Conservation (phyloP, 768 basidiomycete species). For the Rhizopogon salebrosus region DNA sequence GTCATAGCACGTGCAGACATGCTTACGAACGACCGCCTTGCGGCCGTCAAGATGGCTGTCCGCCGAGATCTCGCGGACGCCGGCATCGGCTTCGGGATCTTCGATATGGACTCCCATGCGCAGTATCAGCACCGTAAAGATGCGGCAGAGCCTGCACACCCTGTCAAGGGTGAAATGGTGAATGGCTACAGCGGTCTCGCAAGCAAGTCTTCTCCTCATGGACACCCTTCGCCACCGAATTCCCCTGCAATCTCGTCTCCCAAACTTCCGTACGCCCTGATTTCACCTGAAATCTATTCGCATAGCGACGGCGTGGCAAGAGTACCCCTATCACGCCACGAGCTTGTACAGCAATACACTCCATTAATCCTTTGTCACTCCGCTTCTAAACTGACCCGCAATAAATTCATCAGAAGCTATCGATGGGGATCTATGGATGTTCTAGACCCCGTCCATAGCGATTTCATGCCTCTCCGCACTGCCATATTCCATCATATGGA, state of each 20-base stretch:
- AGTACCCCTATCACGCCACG: slow-evolving; percentile 55
- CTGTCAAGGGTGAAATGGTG: slow-evolving; percentile 45
- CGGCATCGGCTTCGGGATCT: slow-evolving; percentile 86
- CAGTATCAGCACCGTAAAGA: slow-evolving; percentile 40
- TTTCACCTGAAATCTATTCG: slow-evolving; percentile 79
- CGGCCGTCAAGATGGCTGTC: slow-evolving; percentile 74
- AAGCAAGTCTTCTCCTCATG: slow-evolving; percentile 47
- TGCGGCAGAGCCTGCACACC: slow-evolving; percentile 35
- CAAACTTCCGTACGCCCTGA: slow-evolving; percentile 78
- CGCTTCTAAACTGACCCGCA: slow-evolving; percentile 43
- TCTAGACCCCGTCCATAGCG: slow-evolving; percentile 72
- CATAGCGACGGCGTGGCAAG: slow-evolving; percentile 76
- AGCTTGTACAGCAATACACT: slow-evolving; percentile 70
- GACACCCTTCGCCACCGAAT: slow-evolving; percentile 58
- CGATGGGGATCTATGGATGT: slow-evolving; percentile 85
- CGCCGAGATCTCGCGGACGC: slow-evolving; percentile 77
- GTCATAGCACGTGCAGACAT: slow-evolving; percentile 80
- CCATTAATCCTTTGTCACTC: slow-evolving; percentile 45
- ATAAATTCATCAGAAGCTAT: slow-evolving; percentile 67
- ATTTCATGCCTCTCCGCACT: slow-evolving; percentile 70
- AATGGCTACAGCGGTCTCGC: slow-evolving; percentile 48
- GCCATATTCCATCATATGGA: slow-evolving; percentile 88
- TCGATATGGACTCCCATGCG: slow-evolving; percentile 66
- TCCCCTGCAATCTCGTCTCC: slow-evolving; percentile 59
- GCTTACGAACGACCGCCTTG: slow-evolving; percentile 76